phyloP scores from a whole-genome alignment of 495 filamentous ascomycete genomes.

The Hypoxylon intermedium region DNA sequence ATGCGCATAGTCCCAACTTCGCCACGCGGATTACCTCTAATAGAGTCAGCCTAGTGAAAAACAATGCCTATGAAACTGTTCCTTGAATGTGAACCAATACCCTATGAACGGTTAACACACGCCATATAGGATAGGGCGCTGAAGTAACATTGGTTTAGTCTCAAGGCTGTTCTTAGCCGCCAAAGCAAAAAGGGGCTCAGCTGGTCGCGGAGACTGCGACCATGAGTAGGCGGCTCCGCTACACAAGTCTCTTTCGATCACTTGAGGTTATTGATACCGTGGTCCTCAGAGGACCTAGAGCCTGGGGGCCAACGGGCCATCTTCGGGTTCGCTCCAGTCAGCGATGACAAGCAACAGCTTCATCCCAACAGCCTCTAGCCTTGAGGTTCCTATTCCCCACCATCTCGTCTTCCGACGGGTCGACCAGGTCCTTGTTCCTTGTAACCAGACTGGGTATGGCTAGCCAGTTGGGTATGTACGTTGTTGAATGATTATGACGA shows the following conservation, averaged over 20 bases:
- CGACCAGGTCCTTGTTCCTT: neutral
- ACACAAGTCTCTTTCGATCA: neutral
- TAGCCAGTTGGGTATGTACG: conserved; percentile 5
- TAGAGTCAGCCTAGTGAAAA: neutral
- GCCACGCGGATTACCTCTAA: conserved; percentile 4
- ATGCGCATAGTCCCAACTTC: conserved; percentile 6
- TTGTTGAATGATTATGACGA: conserved; percentile 4
- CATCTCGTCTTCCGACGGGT: conserved; percentile 13
- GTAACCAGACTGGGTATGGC: conserved; percentile 4
- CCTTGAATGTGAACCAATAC: neutral
- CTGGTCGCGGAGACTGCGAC: conserved; percentile 3
- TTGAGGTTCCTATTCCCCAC: neutral
- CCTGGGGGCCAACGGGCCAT: neutral
- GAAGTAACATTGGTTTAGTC: neutral
- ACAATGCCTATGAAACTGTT: neutral
- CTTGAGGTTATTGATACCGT: neutral
- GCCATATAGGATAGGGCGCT: neutral
- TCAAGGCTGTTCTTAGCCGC: conserved; percentile 15
- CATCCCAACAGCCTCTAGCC: conserved; percentile 2
- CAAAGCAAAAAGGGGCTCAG: conserved; percentile 27
- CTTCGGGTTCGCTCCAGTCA: neutral
- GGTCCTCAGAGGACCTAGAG: neutral
- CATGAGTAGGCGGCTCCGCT: conserved; percentile 1
- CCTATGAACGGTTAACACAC: neutral
- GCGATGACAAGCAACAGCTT: conserved; percentile 4